Evolutionary conservation across 495 filamentous ascomycete genomes (phyloP).

Genomic region (Zalerion maritima): DNA sequence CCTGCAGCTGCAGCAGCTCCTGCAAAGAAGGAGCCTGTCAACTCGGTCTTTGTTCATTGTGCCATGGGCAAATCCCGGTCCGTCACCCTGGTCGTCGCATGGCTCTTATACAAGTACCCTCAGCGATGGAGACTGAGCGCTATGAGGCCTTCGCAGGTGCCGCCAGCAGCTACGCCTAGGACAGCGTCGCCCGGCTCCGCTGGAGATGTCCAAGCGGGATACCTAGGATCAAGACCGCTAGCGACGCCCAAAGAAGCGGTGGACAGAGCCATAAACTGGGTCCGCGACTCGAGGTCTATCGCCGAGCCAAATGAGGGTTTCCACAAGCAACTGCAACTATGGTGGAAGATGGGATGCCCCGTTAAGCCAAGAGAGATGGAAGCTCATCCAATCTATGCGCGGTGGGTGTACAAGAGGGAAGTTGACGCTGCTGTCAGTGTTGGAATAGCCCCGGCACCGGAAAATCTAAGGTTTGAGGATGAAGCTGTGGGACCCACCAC

Average conservation of each 20-base stretch:
- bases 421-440: constrained; percentile 57
- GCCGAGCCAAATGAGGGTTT: constrained; percentile 84
- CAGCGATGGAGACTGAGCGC: constrained; percentile 21
- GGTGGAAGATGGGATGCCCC: constrained; percentile 69
- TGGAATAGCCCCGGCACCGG: constrained; percentile 48
- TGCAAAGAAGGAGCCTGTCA: constrained; percentile 6
- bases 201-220: too few relatives aligned
- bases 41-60: constrained; percentile 41
- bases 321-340: constrained; percentile 75
- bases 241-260: constrained; percentile 16
- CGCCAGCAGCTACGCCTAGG: constrained; percentile 7
- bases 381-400: constrained; percentile 59
- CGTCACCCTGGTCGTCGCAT: constrained; percentile 69
- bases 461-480: constrained; percentile 72
- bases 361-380: constrained; percentile 40
- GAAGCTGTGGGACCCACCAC: constrained; percentile 32
- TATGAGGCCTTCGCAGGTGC: constrained; percentile 12
- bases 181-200: not conserved
- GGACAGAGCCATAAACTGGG: constrained; percentile 25
- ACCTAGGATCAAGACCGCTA: constrained; percentile 1
- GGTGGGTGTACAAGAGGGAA: constrained; percentile 74
- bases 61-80: constrained; percentile 95
- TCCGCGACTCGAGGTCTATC: constrained; percentile 51
- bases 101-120: constrained; percentile 54
- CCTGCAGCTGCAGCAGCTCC: constrained; percentile 12